A percentile compares a stretch with the other conserved stretches of the same genome.
Conservation (phyloP, 106 monocot genomes). For the Allium fistulosum region DNA sequence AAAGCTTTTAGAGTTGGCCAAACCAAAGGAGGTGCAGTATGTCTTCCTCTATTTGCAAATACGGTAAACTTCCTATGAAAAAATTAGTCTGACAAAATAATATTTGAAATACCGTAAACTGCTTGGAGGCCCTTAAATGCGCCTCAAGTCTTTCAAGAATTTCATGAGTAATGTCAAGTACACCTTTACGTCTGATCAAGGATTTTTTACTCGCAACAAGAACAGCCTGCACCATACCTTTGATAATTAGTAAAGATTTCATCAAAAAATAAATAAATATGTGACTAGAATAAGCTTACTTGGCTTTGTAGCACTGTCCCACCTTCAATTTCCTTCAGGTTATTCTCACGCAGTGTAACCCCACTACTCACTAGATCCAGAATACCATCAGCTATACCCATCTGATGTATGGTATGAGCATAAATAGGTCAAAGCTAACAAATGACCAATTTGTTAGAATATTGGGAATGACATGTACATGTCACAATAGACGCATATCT, state of each 20-base stretch:
- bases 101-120: constrained; percentile 55
- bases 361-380: constrained; percentile 95
- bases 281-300: constrained; percentile 16
- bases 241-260: not conserved
- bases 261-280: not conserved
- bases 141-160: constrained; percentile 97
- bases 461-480: not conserved
- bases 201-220: constrained; percentile 86
- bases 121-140: constrained; percentile 66
- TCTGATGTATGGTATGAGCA: constrained; percentile 29
- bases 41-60: too few species aligned
- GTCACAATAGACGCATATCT: too few species aligned
- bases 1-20: too few species aligned
- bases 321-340: constrained; percentile 92
- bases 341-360: constrained; percentile 89
- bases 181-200: constrained; percentile 63
- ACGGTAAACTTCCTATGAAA: too few species aligned
- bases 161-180: constrained; percentile 88
- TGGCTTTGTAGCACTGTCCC: constrained; percentile 83
- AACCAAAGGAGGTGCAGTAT: too few species aligned
- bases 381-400: constrained; percentile 94
- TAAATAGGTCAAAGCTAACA: not conserved
- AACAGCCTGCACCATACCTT: constrained; percentile 52
- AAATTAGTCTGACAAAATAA: not conserved
- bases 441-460: not conserved